Evolutionary conservation across 108 stramenopile genomes (phyloP).

Genomic region (Stephanodiscus triporus): DNA sequence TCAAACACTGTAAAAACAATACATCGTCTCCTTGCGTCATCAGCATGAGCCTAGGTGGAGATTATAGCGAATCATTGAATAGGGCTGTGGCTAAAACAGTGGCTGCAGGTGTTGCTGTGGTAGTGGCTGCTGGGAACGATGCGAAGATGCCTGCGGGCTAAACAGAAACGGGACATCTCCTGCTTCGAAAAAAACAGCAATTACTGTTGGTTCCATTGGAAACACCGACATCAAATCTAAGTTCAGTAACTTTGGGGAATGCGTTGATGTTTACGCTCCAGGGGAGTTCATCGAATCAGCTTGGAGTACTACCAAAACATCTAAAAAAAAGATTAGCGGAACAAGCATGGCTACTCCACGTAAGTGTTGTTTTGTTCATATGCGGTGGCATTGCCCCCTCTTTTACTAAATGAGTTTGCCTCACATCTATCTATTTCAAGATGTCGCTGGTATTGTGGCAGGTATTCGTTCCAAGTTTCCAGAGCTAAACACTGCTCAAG

Average conservation of each 20-base stretch:
- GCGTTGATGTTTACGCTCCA: neutral
- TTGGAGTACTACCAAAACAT: neutral
- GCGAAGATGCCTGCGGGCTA: too few species aligned
- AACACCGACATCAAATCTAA: neutral
- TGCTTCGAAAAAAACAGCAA: neutral
- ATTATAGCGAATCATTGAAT: neutral
- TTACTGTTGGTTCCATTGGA: neutral
- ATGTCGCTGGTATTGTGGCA: too few species aligned
- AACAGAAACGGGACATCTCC: neutral
- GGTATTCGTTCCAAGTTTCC: too few species aligned
- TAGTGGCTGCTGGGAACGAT: neutral
- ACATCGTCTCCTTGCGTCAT: conserved; percentile 2
- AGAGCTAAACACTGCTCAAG: too few species aligned
- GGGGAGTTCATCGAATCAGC: neutral
- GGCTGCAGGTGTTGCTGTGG: conserved; percentile 2
- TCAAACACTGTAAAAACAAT: neutral
- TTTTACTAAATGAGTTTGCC: too few species aligned
- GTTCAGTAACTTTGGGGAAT: neutral
- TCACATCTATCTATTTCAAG: too few species aligned
- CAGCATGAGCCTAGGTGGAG: conserved; percentile 2
- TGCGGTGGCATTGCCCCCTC: too few species aligned
- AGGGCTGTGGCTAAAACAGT: neutral
- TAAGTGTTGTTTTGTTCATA: neutral
- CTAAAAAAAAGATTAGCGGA: neutral
- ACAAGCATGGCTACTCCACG: neutral